Evolutionary conservation across 176 grass and related monocot genomes (phyloP), one percentile per base, ranked within the genome.

Genomic region (Stipa capillata): DNA sequence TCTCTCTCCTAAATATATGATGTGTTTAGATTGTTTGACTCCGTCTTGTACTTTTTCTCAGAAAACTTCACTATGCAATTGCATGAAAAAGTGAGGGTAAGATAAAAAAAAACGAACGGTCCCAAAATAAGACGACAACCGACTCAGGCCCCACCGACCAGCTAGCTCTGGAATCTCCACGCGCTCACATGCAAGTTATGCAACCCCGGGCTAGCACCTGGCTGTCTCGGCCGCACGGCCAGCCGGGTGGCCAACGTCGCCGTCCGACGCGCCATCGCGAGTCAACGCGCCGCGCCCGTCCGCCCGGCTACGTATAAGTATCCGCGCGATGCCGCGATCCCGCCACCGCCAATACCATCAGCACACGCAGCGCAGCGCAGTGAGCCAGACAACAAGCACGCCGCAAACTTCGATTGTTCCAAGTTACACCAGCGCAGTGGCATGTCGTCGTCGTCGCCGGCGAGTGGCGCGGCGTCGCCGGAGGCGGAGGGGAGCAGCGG

Each of bases 221-320:
- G n/a, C n/a, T n/a, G n/a, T n/a, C n/a, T n/a, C 41, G 14, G 72
- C 15, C 12, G 8, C 18, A 40, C 52, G 52, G 34, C 12, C n/a
- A 41, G 79, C 84, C 39, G 68, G 54, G 70, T 75, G 67, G 77
- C 58, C 69, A 80, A 84, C 70, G 82, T 80, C 82, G 44, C 82
- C 82, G 34, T 89, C n/a, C 76, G 70, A 85, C 87, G 87, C 82
- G 87, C 76, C 82, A 75, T 60, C n/a, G 12, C 52, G 7, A 48
- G 70, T 80, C 62, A 89, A 89, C 76, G 70, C 87, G 81, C 76
- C 59, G 49, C 60, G 51, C 79, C 14, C 55, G 76, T 17, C n/a
- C n/a, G n/a, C n/a, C n/a, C n/a, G n/a, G 60, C 44, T 59, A 52
- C 61, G 70, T 72, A 87, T 83, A 87, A 89, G 66, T 73, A 73